phyloP scores from a whole-genome alignment of 768 basidiomycete genomes.

The Suillus americanus region DNA sequence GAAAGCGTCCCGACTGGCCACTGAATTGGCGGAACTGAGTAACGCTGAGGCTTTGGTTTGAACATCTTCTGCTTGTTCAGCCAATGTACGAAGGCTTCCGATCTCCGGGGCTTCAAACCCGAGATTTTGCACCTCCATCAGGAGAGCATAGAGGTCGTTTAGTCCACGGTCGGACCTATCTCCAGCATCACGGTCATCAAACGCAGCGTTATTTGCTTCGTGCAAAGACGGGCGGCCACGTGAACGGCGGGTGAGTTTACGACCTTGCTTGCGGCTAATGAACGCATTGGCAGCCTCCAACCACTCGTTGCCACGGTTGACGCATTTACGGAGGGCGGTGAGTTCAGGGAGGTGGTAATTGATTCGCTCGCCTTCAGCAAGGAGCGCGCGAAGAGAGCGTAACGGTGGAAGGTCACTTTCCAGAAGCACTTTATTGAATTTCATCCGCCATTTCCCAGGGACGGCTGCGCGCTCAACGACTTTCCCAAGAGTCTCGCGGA shows the following conservation, averaged over 20 bases:
- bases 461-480: slow-evolving; percentile 71
- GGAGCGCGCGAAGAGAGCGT: slow-evolving; percentile 75
- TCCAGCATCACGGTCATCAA: slow-evolving; percentile 48
- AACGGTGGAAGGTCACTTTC: slow-evolving; percentile 74
- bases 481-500: slow-evolving; percentile 63
- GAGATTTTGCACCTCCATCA: slow-evolving; percentile 71
- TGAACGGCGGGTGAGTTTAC: slow-evolving; percentile 70
- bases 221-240: slow-evolving; percentile 51
- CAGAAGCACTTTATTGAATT: slow-evolving; percentile 62
- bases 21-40: slow-evolving; percentile 42
- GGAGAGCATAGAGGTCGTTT: slow-evolving; percentile 65
- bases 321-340: slow-evolving; percentile 70
- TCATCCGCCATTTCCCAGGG: slow-evolving; percentile 73
- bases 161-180: slow-evolving; percentile 73
- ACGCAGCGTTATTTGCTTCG: slow-evolving; percentile 36
- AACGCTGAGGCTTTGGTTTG: slow-evolving; percentile 54
- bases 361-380: slow-evolving; percentile 89
- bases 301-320: slow-evolving; percentile 83
- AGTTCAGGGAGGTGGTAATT: slow-evolving; percentile 74
- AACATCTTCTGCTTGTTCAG: slow-evolving; percentile 63
- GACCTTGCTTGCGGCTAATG: slow-evolving; percentile 74
- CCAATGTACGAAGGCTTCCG: slow-evolving; percentile 48
- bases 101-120: slow-evolving; percentile 88
- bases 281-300: slow-evolving; percentile 81
- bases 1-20: slow-evolving; percentile 53